These are phyloP conservation scores for Collybia mongolica DNA, from an alignment of 768 basidiomycete genomes.

Conservation along the genomic window DNA sequence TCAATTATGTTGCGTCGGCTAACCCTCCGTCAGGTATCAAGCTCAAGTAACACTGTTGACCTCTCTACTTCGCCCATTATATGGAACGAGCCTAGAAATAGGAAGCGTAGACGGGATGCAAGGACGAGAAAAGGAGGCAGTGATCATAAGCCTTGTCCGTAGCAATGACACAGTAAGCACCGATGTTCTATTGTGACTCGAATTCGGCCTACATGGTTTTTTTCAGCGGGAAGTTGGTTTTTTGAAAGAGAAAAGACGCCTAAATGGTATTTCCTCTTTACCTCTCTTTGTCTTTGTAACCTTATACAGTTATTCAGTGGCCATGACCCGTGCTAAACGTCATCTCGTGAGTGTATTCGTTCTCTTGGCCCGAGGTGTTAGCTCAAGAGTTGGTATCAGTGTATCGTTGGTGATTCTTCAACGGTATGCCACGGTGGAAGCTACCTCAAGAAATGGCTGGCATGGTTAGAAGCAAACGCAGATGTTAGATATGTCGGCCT, in stretches of 20 bases:
- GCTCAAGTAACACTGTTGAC: conserved; percentile 89
- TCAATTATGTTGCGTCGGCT: not conserved
- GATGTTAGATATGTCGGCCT: conserved; percentile 85
- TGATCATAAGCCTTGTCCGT: conserved; percentile 89
- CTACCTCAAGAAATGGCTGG: conserved; percentile 88
- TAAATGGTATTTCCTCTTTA: conserved; percentile 61
- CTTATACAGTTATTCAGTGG: conserved; percentile 46
- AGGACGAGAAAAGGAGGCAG: conserved; percentile 92
- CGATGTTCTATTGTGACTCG: not conserved
- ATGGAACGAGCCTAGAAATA: conserved; percentile 76
- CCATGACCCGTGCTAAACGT: conserved; percentile 89
- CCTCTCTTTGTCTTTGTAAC: not conserved
- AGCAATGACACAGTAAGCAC: conserved; percentile 76
- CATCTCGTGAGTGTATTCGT: conserved; percentile 67
- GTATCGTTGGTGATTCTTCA: conserved; percentile 90
- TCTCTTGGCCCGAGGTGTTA: not conserved
- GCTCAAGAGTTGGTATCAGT: conserved; percentile 42
- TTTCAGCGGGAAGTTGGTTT: conserved; percentile 87
- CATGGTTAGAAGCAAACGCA: conserved; percentile 87
- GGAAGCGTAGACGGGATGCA: conserved; percentile 98
- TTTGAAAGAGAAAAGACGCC: conserved; percentile 84
- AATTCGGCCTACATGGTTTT: conserved; percentile 4
- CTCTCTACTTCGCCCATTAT: conserved; percentile 67
- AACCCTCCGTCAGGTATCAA: conserved; percentile 63
- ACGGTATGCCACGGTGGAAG: conserved; percentile 83